Evolutionary conservation across 768 basidiomycete species (phyloP), one percentile per base, ranked within the genome.

Genomic region (Pisolithus marmoratus): DNA sequence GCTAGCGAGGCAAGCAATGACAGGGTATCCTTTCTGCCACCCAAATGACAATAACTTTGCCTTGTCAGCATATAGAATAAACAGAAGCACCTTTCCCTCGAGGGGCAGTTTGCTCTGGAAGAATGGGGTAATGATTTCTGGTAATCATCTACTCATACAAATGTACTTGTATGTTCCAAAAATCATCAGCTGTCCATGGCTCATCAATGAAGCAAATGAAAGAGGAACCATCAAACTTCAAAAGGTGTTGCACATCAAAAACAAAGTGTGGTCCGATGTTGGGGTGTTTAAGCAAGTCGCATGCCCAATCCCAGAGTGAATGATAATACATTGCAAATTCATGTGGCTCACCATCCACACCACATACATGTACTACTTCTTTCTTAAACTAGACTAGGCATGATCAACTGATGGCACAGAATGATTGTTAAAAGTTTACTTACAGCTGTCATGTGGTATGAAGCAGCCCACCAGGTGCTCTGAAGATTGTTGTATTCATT

Each of bases 11-110:
- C 67, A 49, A 2, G 62, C 68, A 40, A 75, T 53, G 1, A 73
- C 65, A 0, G 69, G 72, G 50, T 74, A 70, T 1, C 66, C 73
- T 51, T 72, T 72, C 38, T 58, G 60, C 2, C 68, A 70, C 0
- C 72, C 69, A 56, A 74, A 74, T 4, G 67, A 64, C 12, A 70
- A 75, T 0, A 74, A 58, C 46, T 74, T 74, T 8, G 27, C 27
- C 27, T 29, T 29, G 55, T 76, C 72, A 4, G 73, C 69, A 61
- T 73, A 76, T 0, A 75, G 43, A 27, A 73, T 68, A 29, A 70
- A 62, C 5, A 54, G 52, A 17, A 72, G 54, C 0, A 68, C 64
- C 23, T 65, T 65, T 4, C 55, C 66, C n/a, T 50, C 40, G 20
- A 20, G 19, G 12, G 54, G 48, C 20, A 54, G 11, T 24, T 48